Base-by-base conservation (phyloP, 2,329 filamentous ascomycete genomes). In the Fonsecaea monophora region DNA sequence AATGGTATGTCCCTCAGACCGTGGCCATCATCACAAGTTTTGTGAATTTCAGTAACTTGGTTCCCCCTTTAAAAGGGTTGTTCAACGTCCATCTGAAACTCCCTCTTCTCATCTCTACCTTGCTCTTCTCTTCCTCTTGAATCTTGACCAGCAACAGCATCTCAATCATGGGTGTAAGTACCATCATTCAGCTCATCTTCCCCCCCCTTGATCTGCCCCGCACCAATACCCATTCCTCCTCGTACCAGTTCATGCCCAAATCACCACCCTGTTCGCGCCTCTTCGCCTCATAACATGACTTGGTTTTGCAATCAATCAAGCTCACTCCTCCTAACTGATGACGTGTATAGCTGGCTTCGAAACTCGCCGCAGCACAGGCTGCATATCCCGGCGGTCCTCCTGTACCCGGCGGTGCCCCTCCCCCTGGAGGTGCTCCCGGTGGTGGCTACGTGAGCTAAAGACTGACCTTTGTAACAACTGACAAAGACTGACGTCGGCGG, bases 361-460 rank as follows among this genome's bases (percentile, higher is more conserved):
- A 78, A 70, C 69, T 78, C 56, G 75, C 75, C 55, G 79, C 81
- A 59, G 77, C 76, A 62, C 78, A 80, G 70, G 68, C 64, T 40
- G 80, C 72, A 34, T 74, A 74, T 66, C 72, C 71, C 58, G 72
- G 72, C 35, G 73, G 70, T 48, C 75, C 73, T 67, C 74, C 75
- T 35, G 68, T 77, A 63, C 62, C 42, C 60, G 64, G 61, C 25
- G 68, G 18, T 50, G 15, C 45, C 25, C 45, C 69, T 54, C 76
- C 75, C 53, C 57, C 37, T 55, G 64, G 61, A n/a, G 63, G 58
- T 45, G 66, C 69, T 57, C 76, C 75, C 32, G 57, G 40, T 69
- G 79, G 80, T 72, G 80, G 81, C 78, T 86, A 86, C 77, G 85
- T 87, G 79, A 83, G 85, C 85, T 64, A 45, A 59, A 32, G 15